These are phyloP conservation scores for Diaporthe vaccinii DNA, from an alignment of 2,329 filamentous ascomycete genomes.

Conservation along the genomic window DNA sequence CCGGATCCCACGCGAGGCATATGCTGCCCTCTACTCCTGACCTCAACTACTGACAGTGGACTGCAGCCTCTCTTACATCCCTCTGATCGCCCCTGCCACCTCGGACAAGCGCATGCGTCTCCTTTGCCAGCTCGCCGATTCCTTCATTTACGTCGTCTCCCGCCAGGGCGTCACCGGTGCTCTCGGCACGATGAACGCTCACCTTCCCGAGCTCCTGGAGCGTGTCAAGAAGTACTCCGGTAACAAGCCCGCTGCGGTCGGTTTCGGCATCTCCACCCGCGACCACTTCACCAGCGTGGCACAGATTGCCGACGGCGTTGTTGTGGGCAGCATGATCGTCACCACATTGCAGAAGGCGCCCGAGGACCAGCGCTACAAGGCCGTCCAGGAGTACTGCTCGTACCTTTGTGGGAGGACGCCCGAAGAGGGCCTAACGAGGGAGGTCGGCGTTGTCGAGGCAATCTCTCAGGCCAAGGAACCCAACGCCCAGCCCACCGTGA, in stretches of 20 bases:
- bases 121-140: slow-evolving; percentile 96
- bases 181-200: slow-evolving; percentile 83
- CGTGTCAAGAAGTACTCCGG: slow-evolving; percentile 94
- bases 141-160: slow-evolving; percentile 98
- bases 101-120: slow-evolving; percentile 95
- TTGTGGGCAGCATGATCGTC: slow-evolving; percentile 96
- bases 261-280: slow-evolving; percentile 94
- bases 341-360: slow-evolving; percentile 80
- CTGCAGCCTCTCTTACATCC: slow-evolving; percentile 87
- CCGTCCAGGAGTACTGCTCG: slow-evolving; percentile 89
- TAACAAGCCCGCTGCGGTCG: slow-evolving; percentile 90
- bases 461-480: slow-evolving; percentile 72
- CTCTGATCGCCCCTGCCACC: slow-evolving; percentile 94
- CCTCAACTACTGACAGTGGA: neutral
- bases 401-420: slow-evolving; percentile 67
- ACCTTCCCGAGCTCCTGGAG: slow-evolving; percentile 83
- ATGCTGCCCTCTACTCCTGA: neutral
- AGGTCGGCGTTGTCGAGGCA: slow-evolving; percentile 79
- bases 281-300: slow-evolving; percentile 93
- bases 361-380: slow-evolving; percentile 75
- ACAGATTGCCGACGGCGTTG: slow-evolving; percentile 89
- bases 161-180: slow-evolving; percentile 97
- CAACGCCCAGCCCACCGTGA: slow-evolving; percentile 74
- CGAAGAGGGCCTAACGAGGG: slow-evolving; percentile 64
- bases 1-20: no score